Evolutionary conservation across 2,329 filamentous ascomycete genomes (phyloP).

Genomic region (Neofusicoccum cordaticola): DNA sequence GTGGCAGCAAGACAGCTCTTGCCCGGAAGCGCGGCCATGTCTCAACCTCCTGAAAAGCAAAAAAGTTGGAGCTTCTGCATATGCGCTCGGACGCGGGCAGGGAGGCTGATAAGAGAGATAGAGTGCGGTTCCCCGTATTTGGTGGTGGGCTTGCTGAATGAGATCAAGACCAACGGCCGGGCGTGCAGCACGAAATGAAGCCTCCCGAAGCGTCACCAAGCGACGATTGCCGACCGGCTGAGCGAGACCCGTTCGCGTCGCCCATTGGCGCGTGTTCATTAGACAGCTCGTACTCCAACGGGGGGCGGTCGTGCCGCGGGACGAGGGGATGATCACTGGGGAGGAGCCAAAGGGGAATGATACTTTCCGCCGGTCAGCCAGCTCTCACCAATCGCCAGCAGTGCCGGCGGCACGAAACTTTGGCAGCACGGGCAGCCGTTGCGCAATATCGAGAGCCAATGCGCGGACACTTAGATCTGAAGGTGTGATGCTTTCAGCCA

Average conservation of each 20-base stretch:
- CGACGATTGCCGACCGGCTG: constrained; percentile 7
- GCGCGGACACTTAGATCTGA: background rate
- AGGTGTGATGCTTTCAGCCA: background rate
- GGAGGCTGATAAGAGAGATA: background rate
- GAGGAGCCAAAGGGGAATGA: background rate
- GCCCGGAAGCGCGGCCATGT: background rate
- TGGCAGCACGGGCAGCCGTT: background rate
- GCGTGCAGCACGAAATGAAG: constrained; percentile 10
- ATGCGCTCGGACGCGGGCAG: background rate
- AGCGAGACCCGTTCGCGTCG: background rate
- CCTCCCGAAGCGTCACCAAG: constrained; percentile 3
- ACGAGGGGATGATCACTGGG: constrained; percentile 6
- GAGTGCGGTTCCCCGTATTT: no score
- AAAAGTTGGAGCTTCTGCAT: background rate
- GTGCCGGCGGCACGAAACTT: background rate
- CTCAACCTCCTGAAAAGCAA: constrained; percentile 13
- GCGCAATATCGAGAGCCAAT: background rate
- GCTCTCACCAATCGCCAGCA: background rate
- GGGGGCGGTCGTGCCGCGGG: constrained; percentile 6
- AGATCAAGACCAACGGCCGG: background rate
- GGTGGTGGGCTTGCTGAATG: no score
- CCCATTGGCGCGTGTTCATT: constrained; percentile 9
- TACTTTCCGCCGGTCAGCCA: background rate
- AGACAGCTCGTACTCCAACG: constrained; percentile 7
- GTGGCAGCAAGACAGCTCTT: no score